A percentile compares a stretch with the other conserved stretches of the same genome.
Conservation (phyloP, 495 filamentous ascomycete species). For the Elasticomyces elasticus region DNA sequence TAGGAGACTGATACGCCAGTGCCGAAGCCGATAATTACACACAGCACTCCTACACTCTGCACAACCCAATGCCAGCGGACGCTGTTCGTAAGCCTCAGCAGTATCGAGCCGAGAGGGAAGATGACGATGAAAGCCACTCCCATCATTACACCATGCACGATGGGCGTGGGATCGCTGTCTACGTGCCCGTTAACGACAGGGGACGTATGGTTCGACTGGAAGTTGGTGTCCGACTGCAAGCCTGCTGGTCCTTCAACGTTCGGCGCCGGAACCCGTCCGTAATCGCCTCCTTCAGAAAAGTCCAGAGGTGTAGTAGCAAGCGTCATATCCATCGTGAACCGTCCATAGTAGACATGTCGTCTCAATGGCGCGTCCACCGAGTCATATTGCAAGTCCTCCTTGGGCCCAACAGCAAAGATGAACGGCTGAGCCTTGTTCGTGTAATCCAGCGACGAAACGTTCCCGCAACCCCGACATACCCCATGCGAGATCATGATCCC, state of each 20-base stretch:
- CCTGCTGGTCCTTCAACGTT: neutral
- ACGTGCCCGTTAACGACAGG: slow-evolving; percentile 5
- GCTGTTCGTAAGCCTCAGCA: slow-evolving; percentile 38
- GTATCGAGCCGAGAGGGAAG: slow-evolving; percentile 44
- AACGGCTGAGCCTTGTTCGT: slow-evolving; percentile 35
- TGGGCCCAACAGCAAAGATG: slow-evolving; percentile 46
- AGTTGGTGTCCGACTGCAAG: neutral
- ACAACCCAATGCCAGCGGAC: slow-evolving; percentile 43
- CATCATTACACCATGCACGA: slow-evolving; percentile 44
- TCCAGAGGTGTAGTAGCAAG: slow-evolving; percentile 33
- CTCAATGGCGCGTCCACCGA: slow-evolving; percentile 35
- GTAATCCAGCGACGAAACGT: slow-evolving; percentile 36
- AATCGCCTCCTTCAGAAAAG: neutral
- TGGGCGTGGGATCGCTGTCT: slow-evolving; percentile 27
- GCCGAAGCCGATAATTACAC: slow-evolving; percentile 38
- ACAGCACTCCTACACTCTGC: slow-evolving; percentile 33
- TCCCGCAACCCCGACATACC: slow-evolving; percentile 42
- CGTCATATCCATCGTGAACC: slow-evolving; percentile 44
- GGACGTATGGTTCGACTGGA: slow-evolving; percentile 3
- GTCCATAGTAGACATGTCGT: slow-evolving; percentile 44
- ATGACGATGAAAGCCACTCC: slow-evolving; percentile 42
- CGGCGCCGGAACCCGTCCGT: slow-evolving; percentile 17
- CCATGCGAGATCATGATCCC: slow-evolving; percentile 35
- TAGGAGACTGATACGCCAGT: slow-evolving; percentile 38
- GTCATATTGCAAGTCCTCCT: slow-evolving; percentile 32